phyloP scores from a whole-genome alignment of 768 basidiomycete genomes.

The Tremella yokohamensis region DNA sequence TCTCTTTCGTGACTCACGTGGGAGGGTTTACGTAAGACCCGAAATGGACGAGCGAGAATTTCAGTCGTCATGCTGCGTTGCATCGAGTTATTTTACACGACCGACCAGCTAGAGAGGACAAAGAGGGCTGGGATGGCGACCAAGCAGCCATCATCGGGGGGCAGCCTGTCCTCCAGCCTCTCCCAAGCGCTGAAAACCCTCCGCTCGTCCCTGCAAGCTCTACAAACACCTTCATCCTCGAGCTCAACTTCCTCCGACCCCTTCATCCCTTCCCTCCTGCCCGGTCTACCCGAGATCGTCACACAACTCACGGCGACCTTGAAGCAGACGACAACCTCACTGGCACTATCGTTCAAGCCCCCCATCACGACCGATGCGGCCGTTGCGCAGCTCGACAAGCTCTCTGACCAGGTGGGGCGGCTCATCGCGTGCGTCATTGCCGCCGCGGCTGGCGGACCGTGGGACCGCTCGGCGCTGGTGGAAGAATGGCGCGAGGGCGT shows the following conservation, averaged over 20 bases:
- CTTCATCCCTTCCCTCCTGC: conserved; percentile 5
- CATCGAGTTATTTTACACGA: no score
- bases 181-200: no score
- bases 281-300: conserved; percentile 20
- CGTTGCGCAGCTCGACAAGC: conserved; percentile 28
- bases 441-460: not conserved
- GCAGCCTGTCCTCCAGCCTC: no score
- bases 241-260: not conserved
- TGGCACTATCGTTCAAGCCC: conserved; percentile 38
- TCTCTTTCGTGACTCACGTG: no score
- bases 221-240: not conserved
- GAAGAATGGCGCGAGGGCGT: conserved; percentile 37
- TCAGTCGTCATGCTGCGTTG: no score
- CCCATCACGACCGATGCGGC: conserved; percentile 38
- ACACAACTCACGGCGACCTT: conserved; percentile 19
- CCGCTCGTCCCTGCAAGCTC: no score
- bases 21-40: no score
- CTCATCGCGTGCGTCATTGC: conserved; percentile 31
- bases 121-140: no score
- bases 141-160: no score
- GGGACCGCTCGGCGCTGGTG: conserved; percentile 11
- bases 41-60: no score
- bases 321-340: conserved; percentile 27
- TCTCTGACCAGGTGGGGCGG: conserved; percentile 20
- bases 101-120: no score